Conservation (phyloP, 257 asterid genomes). For the Nyctanthes arbortristis region DNA sequence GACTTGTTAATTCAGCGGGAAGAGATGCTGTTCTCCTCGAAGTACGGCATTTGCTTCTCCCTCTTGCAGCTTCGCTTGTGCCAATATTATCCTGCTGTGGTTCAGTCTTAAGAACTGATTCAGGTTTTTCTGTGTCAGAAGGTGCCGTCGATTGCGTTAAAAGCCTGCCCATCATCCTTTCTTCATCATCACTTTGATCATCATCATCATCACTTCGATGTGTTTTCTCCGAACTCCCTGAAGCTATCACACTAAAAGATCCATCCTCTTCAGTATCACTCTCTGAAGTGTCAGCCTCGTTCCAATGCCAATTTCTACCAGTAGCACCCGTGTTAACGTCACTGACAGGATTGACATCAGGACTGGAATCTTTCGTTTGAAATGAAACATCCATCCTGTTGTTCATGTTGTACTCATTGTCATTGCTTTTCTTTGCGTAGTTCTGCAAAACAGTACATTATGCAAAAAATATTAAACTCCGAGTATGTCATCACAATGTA, state of each 20-base stretch:
- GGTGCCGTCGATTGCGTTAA: slow-evolving; percentile 43
- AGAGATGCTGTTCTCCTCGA: slow-evolving; percentile 52
- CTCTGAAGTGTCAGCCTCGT: slow-evolving; percentile 18
- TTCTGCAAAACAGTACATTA: slow-evolving; percentile 45
- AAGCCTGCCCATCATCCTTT: slow-evolving; percentile 52
- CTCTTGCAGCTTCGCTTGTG: slow-evolving; percentile 24
- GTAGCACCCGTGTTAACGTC: slow-evolving; percentile 37
- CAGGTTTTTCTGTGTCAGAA: slow-evolving; percentile 22
- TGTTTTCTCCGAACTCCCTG: neutral
- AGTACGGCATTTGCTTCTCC: slow-evolving; percentile 28
- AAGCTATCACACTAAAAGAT: slow-evolving; percentile 6
- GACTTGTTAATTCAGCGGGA: slow-evolving; percentile 35
- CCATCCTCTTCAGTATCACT: slow-evolving; percentile 28
- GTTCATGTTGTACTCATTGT: no score
- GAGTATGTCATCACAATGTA: no score
- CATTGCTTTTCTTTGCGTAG: slow-evolving; percentile 19
- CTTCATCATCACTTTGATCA: slow-evolving; percentile 48
- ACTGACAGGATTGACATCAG: slow-evolving; percentile 17
- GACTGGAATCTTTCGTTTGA: neutral
- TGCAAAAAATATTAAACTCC: no score
- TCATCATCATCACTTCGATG: slow-evolving; percentile 27
- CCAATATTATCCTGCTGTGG: slow-evolving; percentile 14
- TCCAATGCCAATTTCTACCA: slow-evolving; percentile 9
- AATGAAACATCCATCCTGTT: neutral
- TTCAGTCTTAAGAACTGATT: slow-evolving; percentile 19